A percentile compares a stretch with the other conserved stretches of the same genome.
These are phyloP conservation scores for Jatropha multifida DNA, from an alignment of 441 rosid genomes.

Conservation along the genomic window DNA sequence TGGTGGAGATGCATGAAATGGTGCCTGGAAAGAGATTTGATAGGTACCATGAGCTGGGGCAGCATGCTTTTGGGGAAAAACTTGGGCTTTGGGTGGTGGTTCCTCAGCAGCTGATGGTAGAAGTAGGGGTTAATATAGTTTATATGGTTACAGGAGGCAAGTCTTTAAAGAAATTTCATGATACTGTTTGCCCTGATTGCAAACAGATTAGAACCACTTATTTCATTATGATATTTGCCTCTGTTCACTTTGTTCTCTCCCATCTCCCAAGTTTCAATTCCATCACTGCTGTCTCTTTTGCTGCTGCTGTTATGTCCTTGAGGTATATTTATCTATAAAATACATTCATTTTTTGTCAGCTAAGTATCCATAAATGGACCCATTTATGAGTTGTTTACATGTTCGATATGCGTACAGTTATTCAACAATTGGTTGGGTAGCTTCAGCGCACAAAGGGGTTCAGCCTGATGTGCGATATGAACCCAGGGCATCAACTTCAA, in stretches of 20 bases:
- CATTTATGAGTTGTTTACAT: background rate
- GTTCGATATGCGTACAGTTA: conserved; percentile 36
- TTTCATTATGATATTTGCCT: conserved; percentile 68
- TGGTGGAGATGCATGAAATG: conserved; percentile 89
- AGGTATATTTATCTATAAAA: conserved; percentile 27
- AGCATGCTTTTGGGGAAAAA: conserved; percentile 72
- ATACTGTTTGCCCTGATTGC: conserved; percentile 45
- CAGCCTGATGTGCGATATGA: conserved; percentile 50
- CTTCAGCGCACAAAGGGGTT: conserved; percentile 48
- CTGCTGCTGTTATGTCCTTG: conserved; percentile 77
- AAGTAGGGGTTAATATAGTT: conserved; percentile 60
- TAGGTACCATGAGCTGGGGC: conserved; percentile 80
- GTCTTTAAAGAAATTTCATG: conserved; percentile 64
- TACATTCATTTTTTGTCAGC: too few relatives aligned
- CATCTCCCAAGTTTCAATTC: conserved; percentile 77
- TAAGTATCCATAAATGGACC: too few relatives aligned
- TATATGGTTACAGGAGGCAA: conserved; percentile 85
- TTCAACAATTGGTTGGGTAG: conserved; percentile 66
- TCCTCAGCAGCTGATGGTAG: conserved; percentile 72
- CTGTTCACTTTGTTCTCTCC: conserved; percentile 60
- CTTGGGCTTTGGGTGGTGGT: conserved; percentile 71
- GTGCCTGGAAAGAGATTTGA: conserved; percentile 74
- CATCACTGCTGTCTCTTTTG: conserved; percentile 57
- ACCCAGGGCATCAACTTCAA: conserved; percentile 33
- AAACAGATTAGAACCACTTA: conserved; percentile 47